Base-by-base conservation (phyloP, 2,329 filamentous ascomycete species). In the Elsinoe necatrix region DNA sequence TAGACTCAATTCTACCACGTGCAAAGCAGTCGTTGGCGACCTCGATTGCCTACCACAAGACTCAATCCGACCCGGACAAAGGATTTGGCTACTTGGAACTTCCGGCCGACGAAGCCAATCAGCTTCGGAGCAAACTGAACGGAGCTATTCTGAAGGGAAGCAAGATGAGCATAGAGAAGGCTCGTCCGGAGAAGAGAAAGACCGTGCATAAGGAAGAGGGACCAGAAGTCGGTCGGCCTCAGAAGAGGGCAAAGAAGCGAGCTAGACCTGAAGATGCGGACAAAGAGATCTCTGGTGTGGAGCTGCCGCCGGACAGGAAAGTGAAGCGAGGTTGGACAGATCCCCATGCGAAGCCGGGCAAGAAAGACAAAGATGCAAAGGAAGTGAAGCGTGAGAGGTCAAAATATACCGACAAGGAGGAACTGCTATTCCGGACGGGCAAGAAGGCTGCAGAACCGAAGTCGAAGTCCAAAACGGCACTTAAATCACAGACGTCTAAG, bases 241-340 rank as follows among this genome's bases (percentile, higher is more conserved):
- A 61, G 48, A 64, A 63, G 54, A 64, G 63, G 39, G 61, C 64
- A 54, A 82, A 80, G 65, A 74, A 74, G 58, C 75, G 77, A 71
- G 82, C 66, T 70, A 77, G 77, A 67, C 82, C 64, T 65, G 77
- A 74, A 60, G 69, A 73, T 14, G 73, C 75, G 50, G 73, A 78
- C 20, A 75, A 76, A 34, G 73, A 84, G 1, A 59, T 85, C n/a
- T 72, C 77, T 21, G 93, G 90, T 3, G 77, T 89, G 48, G 82
- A 87, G 65, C 74, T 98, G 37, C 80, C 84, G 4, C 77, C 82
- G 16, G 85, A 82, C 47, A 82, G 91, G 63, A 87, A 87, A 66
- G 84, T 96, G 59, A 95, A 93, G 76, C 80, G 91, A 59, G 91
- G 90, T 4, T 95, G 91, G 91, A 92, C 87, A 0, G 87, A 90